These are phyloP conservation scores for Angophora floribunda DNA, from an alignment of 345 rosid species.

Conservation along the genomic window DNA sequence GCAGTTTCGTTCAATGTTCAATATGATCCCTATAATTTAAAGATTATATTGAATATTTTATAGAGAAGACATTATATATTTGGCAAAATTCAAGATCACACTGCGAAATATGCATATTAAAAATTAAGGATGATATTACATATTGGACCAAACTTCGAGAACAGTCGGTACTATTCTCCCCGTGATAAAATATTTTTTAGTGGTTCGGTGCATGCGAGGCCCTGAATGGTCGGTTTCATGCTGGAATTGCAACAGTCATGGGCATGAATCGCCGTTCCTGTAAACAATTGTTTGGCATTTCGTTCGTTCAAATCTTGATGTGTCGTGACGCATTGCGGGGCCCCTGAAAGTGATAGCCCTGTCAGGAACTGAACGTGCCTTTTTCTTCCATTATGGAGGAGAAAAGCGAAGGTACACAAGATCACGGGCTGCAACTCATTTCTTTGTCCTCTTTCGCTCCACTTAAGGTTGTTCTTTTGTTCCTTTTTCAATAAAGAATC, in stretches of 20 bases:
- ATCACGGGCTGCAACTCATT: conserved; percentile 37
- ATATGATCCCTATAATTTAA: not conserved
- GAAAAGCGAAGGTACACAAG: not conserved
- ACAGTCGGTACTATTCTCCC: not conserved
- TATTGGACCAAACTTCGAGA: not conserved
- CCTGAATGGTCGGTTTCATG: not conserved
- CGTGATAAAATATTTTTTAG: not conserved
- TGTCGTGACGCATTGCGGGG: not conserved
- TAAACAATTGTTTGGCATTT: not conserved
- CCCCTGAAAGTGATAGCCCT: not conserved
- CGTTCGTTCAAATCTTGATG: not conserved
- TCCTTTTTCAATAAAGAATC: not conserved
- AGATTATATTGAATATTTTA: fast-evolving
- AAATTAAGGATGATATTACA: not conserved
- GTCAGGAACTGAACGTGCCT: not conserved
- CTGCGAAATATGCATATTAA: fast-evolving
- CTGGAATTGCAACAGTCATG: not conserved
- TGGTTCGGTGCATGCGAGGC: not conserved
- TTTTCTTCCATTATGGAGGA: not conserved
- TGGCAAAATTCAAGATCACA: not conserved
- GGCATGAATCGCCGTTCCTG: not conserved
- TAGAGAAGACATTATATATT: fast-evolving
- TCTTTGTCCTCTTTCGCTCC: conserved; percentile 21
- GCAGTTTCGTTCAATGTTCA: too few relatives aligned
- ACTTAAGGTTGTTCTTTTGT: not conserved